Conservation (phyloP, 164 flowering plant species). For the Houttuynia cordata region DNA sequence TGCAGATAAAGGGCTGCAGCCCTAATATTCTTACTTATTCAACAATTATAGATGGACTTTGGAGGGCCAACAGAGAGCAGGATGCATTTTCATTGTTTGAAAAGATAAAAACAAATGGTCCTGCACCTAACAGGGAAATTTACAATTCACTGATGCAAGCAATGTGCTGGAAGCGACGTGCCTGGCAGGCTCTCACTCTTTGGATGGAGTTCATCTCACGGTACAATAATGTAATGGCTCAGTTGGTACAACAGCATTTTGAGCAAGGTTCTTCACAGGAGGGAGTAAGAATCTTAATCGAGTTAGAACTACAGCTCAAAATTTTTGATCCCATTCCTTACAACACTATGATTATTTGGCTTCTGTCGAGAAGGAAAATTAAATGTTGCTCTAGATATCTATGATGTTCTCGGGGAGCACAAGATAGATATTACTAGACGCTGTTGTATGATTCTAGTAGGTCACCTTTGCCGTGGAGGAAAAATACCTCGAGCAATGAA, state of each 20-base stretch:
- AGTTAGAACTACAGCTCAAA: constrained; percentile 33
- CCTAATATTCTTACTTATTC: constrained; percentile 65
- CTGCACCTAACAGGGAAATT: constrained; percentile 23
- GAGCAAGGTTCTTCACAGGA: constrained; percentile 32
- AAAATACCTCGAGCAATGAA: constrained; percentile 40
- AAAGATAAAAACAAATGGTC: constrained; percentile 38
- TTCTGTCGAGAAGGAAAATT: constrained; percentile 37
- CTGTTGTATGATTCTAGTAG: constrained; percentile 57
- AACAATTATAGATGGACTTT: constrained; percentile 66
- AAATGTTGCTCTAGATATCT: constrained; percentile 51
- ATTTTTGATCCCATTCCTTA: constrained; percentile 46
- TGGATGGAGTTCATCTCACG: constrained; percentile 46
- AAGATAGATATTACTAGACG: constrained; percentile 35
- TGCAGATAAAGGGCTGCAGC: constrained; percentile 42
- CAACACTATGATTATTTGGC: constrained; percentile 52
- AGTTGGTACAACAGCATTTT: constrained; percentile 26
- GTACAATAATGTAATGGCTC: constrained; percentile 13
- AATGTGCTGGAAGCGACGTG: constrained; percentile 40
- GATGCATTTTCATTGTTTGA: constrained; percentile 46
- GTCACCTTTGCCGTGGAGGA: constrained; percentile 28
- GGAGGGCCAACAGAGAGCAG: constrained; percentile 41
- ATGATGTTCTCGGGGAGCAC: constrained; percentile 35
- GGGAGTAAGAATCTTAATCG: constrained; percentile 39
- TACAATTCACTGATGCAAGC: constrained; percentile 52
- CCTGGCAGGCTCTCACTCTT: constrained; percentile 32